Conservation (phyloP, 768 basidiomycete species). For the Hypholoma sublateritium region DNA sequence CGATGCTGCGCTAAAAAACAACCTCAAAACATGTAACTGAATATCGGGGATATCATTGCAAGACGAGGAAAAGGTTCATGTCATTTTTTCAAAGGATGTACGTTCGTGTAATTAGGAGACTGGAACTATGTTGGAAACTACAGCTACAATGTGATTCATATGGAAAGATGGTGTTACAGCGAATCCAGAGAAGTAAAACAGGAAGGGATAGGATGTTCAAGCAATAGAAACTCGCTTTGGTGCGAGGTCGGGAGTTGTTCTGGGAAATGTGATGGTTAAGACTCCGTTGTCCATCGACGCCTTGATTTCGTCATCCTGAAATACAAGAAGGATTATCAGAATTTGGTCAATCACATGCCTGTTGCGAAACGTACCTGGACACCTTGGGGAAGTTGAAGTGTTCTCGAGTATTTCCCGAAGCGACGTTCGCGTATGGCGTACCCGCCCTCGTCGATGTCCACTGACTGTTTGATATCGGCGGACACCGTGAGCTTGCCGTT, state of each 20-base stretch:
- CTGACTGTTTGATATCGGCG: constrained; percentile 40
- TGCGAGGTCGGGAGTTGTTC: background rate
- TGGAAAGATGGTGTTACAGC: too few species aligned
- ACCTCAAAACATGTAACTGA: too few species aligned
- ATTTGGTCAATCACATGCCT: too few species aligned
- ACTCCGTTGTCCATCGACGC: background rate
- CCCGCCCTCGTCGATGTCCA: constrained; percentile 33
- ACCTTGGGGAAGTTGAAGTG: constrained; percentile 49
- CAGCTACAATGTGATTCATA: too few species aligned
- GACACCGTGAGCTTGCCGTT: constrained; percentile 50
- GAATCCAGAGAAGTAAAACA: too few species aligned
- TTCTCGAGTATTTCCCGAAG: constrained; percentile 44
- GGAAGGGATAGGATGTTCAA: too few species aligned
- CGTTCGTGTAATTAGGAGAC: too few species aligned
- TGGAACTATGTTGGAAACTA: too few species aligned
- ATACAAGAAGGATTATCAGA: too few species aligned
- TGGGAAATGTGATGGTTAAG: background rate
- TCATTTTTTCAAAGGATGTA: too few species aligned
- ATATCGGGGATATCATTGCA: too few species aligned
- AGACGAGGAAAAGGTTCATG: too few species aligned
- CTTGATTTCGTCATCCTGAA: background rate
- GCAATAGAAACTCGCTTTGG: background rate
- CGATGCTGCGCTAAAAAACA: constrained; percentile 25
- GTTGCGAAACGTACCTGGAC: constrained; percentile 43
- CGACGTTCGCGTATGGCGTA: constrained; percentile 49